Evolutionary conservation across 208 protist species (phyloP).

Genomic region (Leishmania aethiopica): DNA sequence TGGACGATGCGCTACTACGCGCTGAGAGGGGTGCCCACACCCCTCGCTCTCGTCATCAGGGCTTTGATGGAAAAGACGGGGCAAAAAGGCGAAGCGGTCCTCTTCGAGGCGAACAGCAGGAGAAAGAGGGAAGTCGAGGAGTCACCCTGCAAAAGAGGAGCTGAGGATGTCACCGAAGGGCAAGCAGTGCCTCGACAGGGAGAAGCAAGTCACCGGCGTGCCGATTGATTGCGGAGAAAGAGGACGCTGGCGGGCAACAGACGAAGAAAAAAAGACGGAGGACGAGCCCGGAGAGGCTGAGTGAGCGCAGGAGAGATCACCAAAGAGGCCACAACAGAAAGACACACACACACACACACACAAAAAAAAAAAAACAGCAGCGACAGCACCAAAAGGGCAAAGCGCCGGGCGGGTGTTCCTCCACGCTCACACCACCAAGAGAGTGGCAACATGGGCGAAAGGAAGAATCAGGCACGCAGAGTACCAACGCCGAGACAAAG

Average conservation of each 20-base stretch:
- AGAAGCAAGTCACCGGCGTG: neutral
- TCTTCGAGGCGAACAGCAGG: neutral
- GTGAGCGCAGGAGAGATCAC: neutral
- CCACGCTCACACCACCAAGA: no score
- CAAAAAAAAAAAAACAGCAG: neutral
- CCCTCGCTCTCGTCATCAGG: neutral
- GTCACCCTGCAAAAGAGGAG: no score
- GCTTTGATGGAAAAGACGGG: neutral
- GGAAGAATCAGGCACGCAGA: neutral
- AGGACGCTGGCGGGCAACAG: no score
- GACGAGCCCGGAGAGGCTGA: neutral
- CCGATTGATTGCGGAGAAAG: neutral
- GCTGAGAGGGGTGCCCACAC: neutral
- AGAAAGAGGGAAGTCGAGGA: no score
- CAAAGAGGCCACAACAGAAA: neutral
- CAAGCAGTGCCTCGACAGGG: no score
- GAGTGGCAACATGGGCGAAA: neutral
- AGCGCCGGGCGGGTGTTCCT: neutral
- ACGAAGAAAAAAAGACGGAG: neutral
- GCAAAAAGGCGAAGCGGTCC: neutral
- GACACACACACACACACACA: no score
- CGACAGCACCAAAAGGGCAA: neutral
- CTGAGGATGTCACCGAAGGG: no score
- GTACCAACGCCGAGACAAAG: neutral
- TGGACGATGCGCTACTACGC: no score